Evolutionary conservation across 1,284 basidiomycete genomes (phyloP).

Genomic region (Rhodotorula sp.): DNA sequence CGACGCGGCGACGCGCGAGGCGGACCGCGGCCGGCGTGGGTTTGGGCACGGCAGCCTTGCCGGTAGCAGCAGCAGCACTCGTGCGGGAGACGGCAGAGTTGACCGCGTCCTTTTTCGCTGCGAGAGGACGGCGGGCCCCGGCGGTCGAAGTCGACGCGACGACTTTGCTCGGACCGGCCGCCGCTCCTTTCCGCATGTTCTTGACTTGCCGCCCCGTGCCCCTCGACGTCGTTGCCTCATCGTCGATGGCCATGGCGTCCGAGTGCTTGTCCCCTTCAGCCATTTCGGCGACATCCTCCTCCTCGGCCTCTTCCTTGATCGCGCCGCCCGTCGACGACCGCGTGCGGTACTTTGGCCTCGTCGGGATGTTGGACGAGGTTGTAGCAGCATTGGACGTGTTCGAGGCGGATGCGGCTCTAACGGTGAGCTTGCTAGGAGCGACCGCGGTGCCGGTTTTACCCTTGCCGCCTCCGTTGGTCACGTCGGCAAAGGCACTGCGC

Average conservation of each 20-base stretch:
- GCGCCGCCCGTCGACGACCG: constrained; percentile 35
- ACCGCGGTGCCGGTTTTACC: constrained; percentile 9
- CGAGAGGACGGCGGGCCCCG: constrained; percentile 26
- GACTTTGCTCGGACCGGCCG: constrained; percentile 17
- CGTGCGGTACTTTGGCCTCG: constrained; percentile 32
- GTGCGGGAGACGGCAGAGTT: neutral
- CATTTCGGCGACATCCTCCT: constrained; percentile 11
- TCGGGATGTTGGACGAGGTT: constrained; percentile 7
- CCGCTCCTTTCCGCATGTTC: constrained; percentile 12
- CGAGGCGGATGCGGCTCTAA: neutral
- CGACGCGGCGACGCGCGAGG: constrained; percentile 22
- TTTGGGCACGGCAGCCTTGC: constrained; percentile 19
- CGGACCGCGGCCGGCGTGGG: constrained; percentile 20
- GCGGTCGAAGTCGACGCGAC: constrained; percentile 11
- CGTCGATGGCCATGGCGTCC: constrained; percentile 42
- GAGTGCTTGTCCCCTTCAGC: constrained; percentile 5
- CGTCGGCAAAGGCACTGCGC: constrained; percentile 36
- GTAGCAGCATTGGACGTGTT: neutral
- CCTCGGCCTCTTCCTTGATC: constrained; percentile 29
- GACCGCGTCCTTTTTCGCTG: constrained; percentile 22
- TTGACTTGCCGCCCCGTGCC: constrained; percentile 21
- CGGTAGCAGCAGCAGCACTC: neutral
- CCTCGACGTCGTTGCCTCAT: constrained; percentile 10
- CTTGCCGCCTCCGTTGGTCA: constrained; percentile 34
- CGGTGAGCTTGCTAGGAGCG: neutral